Base-by-base conservation (phyloP, 176 grass and related monocot genomes). In the Oryza punctata region DNA sequence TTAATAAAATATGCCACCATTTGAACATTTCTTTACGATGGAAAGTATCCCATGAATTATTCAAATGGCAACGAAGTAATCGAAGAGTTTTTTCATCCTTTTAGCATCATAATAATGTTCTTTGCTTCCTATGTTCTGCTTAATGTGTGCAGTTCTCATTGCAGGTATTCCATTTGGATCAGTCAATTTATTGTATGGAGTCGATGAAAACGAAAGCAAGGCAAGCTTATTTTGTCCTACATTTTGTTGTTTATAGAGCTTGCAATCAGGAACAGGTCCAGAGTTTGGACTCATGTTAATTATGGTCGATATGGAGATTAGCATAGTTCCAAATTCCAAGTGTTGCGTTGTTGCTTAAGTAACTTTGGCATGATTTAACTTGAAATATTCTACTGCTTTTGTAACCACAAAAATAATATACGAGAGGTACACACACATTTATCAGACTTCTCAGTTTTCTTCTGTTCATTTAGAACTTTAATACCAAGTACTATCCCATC, bases 121-220 rank as follows among this genome's bases (percentile, higher is more conserved):
- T 47, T 15, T 50, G 27, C 70, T 79, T 79, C 46, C 6, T 72
- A 59, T 63, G 59, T 47, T 45, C 57, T 79, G 73, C 11, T 40
- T 81, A 69, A 86, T 14, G 16, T 76, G 19, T 67, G 14, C 8
- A 54, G 21, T 72, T 90, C 68, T 27, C 45, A 75, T 78, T 26
- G 13, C 85, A 98, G 95, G 92, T 82, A 98, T 98, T 70, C 95
- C 95, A 70, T 98, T 95, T 95, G 95, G 95, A 81, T 98, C 95
- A 77, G 92, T 98, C 50, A 98, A 98, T 91, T 88, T 98, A 71
- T 50, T 85, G 79, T 84, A 90, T 81, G 95, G 95, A 77, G 89
- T 98, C 5, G 92, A 98, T 85, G 89, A 98, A 91, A 84, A 95
- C 90, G 92, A 95, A 90, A 98, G 95, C 95, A 93, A 98, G 95